Evolutionary conservation across 1,284 basidiomycete species (phyloP).

Genomic region (Sparassis latifolia): DNA sequence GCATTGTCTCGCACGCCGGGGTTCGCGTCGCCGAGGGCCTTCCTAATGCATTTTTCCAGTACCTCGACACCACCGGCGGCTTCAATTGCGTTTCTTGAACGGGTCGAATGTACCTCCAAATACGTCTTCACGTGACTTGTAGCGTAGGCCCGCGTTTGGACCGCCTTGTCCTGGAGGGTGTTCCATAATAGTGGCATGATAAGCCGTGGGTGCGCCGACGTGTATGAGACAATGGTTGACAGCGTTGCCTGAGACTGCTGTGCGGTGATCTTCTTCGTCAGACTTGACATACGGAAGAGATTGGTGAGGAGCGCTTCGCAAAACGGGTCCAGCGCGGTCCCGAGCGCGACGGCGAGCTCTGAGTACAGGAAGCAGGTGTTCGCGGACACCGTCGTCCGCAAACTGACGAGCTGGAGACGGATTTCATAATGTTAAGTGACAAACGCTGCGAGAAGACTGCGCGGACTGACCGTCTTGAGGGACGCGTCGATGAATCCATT

Average conservation of each 20-base stretch:
- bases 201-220: slow-evolving; percentile 67
- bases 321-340: slow-evolving; percentile 68
- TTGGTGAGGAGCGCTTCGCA: slow-evolving; percentile 72
- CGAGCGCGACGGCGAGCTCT: slow-evolving; percentile 71
- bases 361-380: slow-evolving; percentile 76
- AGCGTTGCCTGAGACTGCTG: slow-evolving; percentile 79
- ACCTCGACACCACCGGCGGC: slow-evolving; percentile 57
- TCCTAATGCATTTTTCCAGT: slow-evolving; percentile 69
- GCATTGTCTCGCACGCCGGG: slow-evolving; percentile 73
- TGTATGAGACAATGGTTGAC: slow-evolving; percentile 61
- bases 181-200: slow-evolving; percentile 70
- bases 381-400: slow-evolving; percentile 87
- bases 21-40: slow-evolving; percentile 74
- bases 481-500: slow-evolving; percentile 77
- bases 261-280: slow-evolving; percentile 94
- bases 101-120: slow-evolving; percentile 63
- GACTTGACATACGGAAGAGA: slow-evolving; percentile 82
- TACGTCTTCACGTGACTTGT: slow-evolving; percentile 69
- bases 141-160: slow-evolving; percentile 70
- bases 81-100: slow-evolving; percentile 61
- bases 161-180: slow-evolving; percentile 79
- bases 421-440: slow-evolving; percentile 2
- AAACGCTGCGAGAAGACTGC: slow-evolving; percentile 2
- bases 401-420: slow-evolving; percentile 62
- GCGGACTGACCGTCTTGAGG: slow-evolving; percentile 69